phyloP scores from a whole-genome alignment of 352 stramenopile species.

The Phytophthora hibernalis region DNA sequence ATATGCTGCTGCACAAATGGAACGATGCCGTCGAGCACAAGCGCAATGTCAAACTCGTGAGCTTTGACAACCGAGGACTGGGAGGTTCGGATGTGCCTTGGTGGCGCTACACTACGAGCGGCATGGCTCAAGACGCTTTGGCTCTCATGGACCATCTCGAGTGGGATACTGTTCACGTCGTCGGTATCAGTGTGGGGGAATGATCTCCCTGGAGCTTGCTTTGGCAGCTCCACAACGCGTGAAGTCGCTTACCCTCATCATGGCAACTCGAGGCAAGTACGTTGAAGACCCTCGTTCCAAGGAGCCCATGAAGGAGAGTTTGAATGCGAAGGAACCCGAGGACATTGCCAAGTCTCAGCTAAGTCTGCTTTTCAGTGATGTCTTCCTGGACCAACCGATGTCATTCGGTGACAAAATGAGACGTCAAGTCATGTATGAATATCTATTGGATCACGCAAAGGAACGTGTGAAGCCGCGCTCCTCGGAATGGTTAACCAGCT shows the following conservation, averaged over 20 bases:
- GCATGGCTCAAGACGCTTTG: constrained; percentile 59
- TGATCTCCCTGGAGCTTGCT: constrained; percentile 66
- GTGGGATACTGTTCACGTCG: constrained; percentile 50
- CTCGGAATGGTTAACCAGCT: constrained; percentile 34
- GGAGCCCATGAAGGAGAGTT: constrained; percentile 34
- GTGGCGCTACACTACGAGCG: constrained; percentile 53
- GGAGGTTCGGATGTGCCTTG: constrained; percentile 39
- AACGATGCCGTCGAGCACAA: constrained; percentile 23
- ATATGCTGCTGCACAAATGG: constrained; percentile 54
- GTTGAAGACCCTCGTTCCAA: constrained; percentile 38
- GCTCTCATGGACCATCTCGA: constrained; percentile 55
- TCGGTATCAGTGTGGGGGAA: constrained; percentile 56
- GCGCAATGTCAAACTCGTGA: constrained; percentile 49
- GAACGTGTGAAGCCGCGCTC: constrained; percentile 18
- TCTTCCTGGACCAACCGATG: constrained; percentile 42
- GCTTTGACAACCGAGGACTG: constrained; percentile 64
- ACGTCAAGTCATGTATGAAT: constrained; percentile 33
- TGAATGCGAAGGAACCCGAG: constrained; percentile 36
- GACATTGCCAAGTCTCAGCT: constrained; percentile 41
- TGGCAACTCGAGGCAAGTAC: constrained; percentile 54
- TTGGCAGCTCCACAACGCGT: constrained; percentile 45
- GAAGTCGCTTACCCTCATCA: constrained; percentile 53
- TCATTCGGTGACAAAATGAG: constrained; percentile 31
- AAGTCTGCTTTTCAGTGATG: constrained; percentile 41
- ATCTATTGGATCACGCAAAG: constrained; percentile 27